These are phyloP conservation scores for Sporothrix sp. DNA, from an alignment of 2,329 filamentous ascomycete species.

Conservation along the genomic window DNA sequence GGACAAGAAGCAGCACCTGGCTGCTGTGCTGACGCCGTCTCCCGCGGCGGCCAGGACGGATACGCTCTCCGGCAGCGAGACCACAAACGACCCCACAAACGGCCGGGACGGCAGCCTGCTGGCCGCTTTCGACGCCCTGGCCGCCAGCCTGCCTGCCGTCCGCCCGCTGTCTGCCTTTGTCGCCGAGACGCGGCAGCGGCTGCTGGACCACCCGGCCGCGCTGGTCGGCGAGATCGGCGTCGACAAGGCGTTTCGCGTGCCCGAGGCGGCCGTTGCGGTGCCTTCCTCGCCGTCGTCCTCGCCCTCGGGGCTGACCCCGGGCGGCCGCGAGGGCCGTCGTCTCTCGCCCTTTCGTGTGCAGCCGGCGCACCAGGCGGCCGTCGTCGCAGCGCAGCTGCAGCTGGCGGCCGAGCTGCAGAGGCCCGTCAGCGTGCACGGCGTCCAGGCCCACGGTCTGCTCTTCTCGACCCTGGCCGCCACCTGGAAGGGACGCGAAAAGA, in stretches of 20 bases:
- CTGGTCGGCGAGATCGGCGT: conserved; percentile 70
- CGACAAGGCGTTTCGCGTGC: conserved; percentile 68
- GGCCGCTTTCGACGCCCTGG: conserved; percentile 35
- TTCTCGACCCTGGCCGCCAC: conserved; percentile 53
- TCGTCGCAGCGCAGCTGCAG: conserved; percentile 59
- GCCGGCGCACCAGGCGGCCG: conserved; percentile 56
- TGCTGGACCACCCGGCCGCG: conserved; percentile 48
- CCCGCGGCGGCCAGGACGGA: conserved; percentile 24
- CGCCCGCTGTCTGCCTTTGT: conserved; percentile 36
- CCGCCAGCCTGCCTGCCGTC: conserved; percentile 47
- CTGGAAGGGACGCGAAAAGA: conserved; percentile 62
- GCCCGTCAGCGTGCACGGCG: conserved; percentile 61
- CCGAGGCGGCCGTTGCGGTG: conserved; percentile 43
- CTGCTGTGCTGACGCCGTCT: conserved; percentile 49
- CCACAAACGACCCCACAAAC: background rate
- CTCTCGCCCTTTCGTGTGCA: conserved; percentile 59
- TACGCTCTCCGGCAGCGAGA: too few relatives aligned
- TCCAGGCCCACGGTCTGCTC: conserved; percentile 64
- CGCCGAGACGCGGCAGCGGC: conserved; percentile 41
- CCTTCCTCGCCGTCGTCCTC: too few relatives aligned
- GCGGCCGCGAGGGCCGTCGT: conserved; percentile 58
- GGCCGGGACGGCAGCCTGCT: conserved; percentile 19
- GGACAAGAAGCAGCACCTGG: conserved; percentile 51
- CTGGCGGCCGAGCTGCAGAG: conserved; percentile 59
- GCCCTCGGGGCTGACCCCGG: conserved; percentile 54